Evolutionary conservation across 129 eudicot species (phyloP).

Genomic region (Scalesia atractyloides): DNA sequence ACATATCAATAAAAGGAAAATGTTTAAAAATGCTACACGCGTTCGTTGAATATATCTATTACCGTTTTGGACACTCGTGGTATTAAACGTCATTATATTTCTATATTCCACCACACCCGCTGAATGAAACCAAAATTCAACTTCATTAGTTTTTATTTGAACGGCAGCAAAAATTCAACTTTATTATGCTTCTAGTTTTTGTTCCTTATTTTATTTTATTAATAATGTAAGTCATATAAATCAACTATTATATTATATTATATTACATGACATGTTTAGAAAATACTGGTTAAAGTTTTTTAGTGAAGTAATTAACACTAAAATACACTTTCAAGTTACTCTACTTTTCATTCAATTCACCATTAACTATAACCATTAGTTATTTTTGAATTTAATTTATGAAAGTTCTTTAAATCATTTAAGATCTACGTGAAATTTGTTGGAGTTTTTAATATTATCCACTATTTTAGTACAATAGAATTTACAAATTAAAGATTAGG

Average conservation of each 20-base stretch:
- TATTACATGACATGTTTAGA: not conserved
- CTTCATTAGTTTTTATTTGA: no score
- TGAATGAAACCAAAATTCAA: not conserved
- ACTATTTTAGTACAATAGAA: no score
- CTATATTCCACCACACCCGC: not conserved
- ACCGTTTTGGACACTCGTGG: conserved; percentile 6
- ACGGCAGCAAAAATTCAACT: no score
- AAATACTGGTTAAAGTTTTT: not conserved
- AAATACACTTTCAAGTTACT: not conserved
- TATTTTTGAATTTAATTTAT: no score
- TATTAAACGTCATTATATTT: not conserved
- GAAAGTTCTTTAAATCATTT: no score
- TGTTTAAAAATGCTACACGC: not conserved
- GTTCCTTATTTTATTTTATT: not conserved
- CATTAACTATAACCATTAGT: no score
- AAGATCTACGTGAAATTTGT: no score
- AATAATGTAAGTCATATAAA: not conserved
- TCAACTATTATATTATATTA: not conserved
- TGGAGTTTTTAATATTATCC: no score
- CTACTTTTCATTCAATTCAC: not conserved
- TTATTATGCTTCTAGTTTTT: not conserved
- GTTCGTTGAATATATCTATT: not conserved
- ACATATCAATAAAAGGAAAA: not conserved
- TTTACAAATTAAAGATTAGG: no score
- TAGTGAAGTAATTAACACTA: not conserved